Evolutionary conservation across 805 yeast genomes (phyloP), one percentile per base, ranked within the genome.

Genomic region (Metschnikowia aberdeeniae): DNA sequence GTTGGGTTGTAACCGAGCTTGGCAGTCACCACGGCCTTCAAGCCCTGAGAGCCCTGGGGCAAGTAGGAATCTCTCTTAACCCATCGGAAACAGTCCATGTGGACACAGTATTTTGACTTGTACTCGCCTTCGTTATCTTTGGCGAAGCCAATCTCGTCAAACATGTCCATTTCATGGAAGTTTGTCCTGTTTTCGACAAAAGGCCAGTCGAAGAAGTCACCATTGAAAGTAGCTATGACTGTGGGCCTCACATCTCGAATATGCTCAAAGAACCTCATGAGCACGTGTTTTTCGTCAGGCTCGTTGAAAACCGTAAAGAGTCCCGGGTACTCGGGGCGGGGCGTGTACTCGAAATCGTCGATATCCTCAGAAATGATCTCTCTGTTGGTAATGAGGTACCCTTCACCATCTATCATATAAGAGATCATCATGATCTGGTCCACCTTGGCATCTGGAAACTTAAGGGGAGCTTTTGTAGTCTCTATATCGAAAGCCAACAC

Each of bases 171-270:
- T 12, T 87, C 97, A 62, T 93, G 95, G 47, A 80, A 80, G 19
- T 82, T 69, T 2, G 97, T 84, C 60, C 99, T 75, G 11, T 86
- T 84, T 54, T 90, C 98, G 2, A 93, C 92, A 62, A 89, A 93
- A 1, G 99, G 99, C 98, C 99, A 93, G 72, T 93, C 99, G 67
- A 93, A 93, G 60, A 90, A 92, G 62, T 93, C 99, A 74, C 99
- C 99, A 67, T 93, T 93, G 58, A 88, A 93, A 0, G 99, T 93
- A 1, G 97, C 96, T 44, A 95, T 93, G n/a, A 93, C 96, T 0
- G 98, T 92, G 1, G 99, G 99, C 54, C 79, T 76, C 3, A 77
- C 86, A 35, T 93, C 98, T 51, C 89, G 71, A 20, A 93, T 78
- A 61, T 93, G 99, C 55, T 87, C 96, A 62, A 88, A 95, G 59